Evolutionary conservation across 805 yeast species (phyloP).

Genomic region (Torulaspora delbrueckii): DNA sequence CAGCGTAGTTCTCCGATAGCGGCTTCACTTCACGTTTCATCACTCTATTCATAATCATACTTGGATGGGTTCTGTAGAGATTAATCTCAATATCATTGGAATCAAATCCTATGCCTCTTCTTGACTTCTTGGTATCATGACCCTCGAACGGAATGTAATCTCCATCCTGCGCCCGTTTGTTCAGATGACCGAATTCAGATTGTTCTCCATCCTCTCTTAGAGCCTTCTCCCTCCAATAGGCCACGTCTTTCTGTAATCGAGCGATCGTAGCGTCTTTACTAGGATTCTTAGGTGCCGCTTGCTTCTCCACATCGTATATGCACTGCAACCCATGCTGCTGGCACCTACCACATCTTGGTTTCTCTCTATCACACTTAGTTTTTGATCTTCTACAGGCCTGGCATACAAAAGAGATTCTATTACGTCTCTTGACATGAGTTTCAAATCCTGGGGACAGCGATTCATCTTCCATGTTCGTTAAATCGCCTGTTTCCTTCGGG

Average conservation of each 20-base stretch:
- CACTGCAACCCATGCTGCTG: constrained; percentile 26
- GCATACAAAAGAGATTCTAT: constrained; percentile 35
- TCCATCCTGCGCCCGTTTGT: constrained; percentile 3
- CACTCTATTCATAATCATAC: constrained; percentile 28
- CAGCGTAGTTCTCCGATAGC: constrained; percentile 31
- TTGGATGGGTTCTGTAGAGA: constrained; percentile 28
- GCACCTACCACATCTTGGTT: constrained; percentile 33
- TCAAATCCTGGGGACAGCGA: constrained; percentile 4
- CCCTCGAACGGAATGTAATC: neutral
- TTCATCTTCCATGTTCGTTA: neutral
- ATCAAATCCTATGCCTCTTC: neutral
- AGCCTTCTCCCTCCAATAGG: constrained; percentile 33
- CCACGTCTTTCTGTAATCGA: constrained; percentile 30
- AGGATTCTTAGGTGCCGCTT: constrained; percentile 31
- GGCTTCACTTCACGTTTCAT: constrained; percentile 35
- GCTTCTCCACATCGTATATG: constrained; percentile 32
- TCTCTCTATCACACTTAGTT: constrained; percentile 34
- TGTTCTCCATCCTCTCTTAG: neutral
- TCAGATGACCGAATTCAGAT: neutral
- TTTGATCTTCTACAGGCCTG: constrained; percentile 33
- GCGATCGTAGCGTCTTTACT: constrained; percentile 32
- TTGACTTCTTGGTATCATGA: constrained; percentile 2
- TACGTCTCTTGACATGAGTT: constrained; percentile 20
- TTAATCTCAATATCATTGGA: constrained; percentile 23
- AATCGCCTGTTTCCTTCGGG: neutral